Evolutionary conservation across 2,329 filamentous ascomycete genomes (phyloP).

Genomic region (Trichoderma sp.): DNA sequence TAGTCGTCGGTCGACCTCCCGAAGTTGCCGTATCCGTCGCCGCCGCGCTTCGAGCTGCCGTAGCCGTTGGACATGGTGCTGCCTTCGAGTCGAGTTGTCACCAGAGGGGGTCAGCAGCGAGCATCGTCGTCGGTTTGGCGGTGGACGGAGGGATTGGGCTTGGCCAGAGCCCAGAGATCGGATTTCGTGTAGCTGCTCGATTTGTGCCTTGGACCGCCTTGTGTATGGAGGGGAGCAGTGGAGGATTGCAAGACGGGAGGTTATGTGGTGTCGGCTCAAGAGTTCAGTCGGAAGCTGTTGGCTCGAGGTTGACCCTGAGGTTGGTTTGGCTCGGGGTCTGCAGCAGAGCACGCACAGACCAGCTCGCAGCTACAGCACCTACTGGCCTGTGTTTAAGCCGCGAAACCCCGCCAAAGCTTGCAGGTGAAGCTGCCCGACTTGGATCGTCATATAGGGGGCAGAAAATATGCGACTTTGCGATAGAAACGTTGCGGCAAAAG

Average conservation of each 20-base stretch:
- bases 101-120: conserved; percentile 25
- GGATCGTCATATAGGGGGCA: background rate
- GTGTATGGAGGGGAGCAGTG: too few species aligned
- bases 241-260: too few species aligned
- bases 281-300: background rate
- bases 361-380: background rate
- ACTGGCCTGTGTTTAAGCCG: background rate
- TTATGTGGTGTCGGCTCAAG: too few species aligned
- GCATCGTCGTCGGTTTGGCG: conserved; percentile 30
- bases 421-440: background rate
- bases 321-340: background rate
- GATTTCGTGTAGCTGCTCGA: background rate
- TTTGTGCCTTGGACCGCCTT: background rate
- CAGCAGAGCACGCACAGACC: conserved; percentile 24
- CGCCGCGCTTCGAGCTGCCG: conserved; percentile 46
- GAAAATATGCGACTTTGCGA: background rate
- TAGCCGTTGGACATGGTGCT: conserved; percentile 56
- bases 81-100: conserved; percentile 27
- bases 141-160: background rate
- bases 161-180: too few species aligned
- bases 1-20: conserved; percentile 50
- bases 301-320: conserved; percentile 4
- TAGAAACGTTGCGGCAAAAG: too few species aligned
- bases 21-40: conserved; percentile 50
- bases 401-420: conserved; percentile 10